These are phyloP conservation scores for Cladophialophora immunda DNA, from an alignment of 2,329 filamentous ascomycete genomes.

Conservation along the genomic window DNA sequence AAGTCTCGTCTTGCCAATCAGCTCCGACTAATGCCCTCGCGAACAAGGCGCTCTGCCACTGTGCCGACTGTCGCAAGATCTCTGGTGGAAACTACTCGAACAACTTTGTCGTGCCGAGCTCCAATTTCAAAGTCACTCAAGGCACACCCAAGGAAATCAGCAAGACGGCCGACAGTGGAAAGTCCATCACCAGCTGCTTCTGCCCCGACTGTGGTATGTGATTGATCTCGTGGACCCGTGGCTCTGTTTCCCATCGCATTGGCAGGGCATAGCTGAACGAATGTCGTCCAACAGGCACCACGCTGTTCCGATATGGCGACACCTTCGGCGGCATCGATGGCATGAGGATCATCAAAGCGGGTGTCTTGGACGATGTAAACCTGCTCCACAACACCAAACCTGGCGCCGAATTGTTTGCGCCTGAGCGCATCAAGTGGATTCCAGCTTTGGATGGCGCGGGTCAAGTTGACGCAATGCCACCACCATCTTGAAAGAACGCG, in stretches of 20 bases:
- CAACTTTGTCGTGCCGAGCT: slow-evolving; percentile 44
- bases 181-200: slow-evolving; percentile 48
- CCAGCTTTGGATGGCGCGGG: slow-evolving; percentile 27
- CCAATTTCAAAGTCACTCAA: slow-evolving; percentile 42
- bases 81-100: slow-evolving; percentile 45
- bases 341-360: slow-evolving; percentile 47
- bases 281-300: slow-evolving; percentile 26
- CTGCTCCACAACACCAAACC: slow-evolving; percentile 45
- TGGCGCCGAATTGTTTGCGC: slow-evolving; percentile 45
- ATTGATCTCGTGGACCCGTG: not conserved
- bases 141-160: slow-evolving; percentile 48
- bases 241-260: not conserved
- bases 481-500: slow-evolving; percentile 17
- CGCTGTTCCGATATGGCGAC: slow-evolving; percentile 43
- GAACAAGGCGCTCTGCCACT: slow-evolving; percentile 49
- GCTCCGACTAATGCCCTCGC: not conserved
- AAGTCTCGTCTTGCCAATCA: not conserved
- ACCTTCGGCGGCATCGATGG: slow-evolving; percentile 43
- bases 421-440: slow-evolving; percentile 33
- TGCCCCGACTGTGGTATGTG: slow-evolving; percentile 48
- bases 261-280: not conserved
- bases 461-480: slow-evolving; percentile 34
- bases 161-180: slow-evolving; percentile 49
- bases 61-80: slow-evolving; percentile 51
- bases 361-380: slow-evolving; percentile 47